Evolutionary conservation across 2,329 filamentous ascomycete species (phyloP), one percentile per base, ranked within the genome.

Genomic region (Aspergillus cejpii): DNA sequence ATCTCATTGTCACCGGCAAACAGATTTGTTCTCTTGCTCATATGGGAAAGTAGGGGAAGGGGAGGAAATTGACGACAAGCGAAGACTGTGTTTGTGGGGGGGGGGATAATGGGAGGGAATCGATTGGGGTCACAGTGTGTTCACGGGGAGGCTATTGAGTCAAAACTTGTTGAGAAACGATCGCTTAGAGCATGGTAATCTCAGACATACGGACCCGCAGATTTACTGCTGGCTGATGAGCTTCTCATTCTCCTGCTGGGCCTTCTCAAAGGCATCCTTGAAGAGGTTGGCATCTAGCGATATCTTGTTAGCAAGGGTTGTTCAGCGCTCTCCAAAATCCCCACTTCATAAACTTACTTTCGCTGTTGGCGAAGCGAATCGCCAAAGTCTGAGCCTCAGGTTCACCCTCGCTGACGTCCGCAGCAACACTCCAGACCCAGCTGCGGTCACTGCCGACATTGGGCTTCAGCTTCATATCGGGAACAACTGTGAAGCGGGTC

Each of bases 391-490:
- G 84, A 44, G 90, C 88, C 78, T 98, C 92, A 53, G 92, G 86
- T 76, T 96, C 91, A 51, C 92, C 92, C 78, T 98, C 92, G 65
- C 88, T 95, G 60, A 97, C 91, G 77, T 98, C 92, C 56, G 92
- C 92, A 47, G 90, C 85, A 49, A 90, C 91, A 65, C 95, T 97
- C 92, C 92, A 98, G 57, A 98, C 92, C 92, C 92, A 98, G 75
- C 86, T 94, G 70, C 92, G 86, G 77, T 98, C 92, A 63, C 87
- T 94, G 63, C 92, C 92, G 57, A 97, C 90, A 69, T 98, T 98
- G 72, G 92, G 89, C 51, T 87, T 91, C 54, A 98, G 84, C 78
- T 95, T 96, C 91, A 98, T 97, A 73, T 96, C 91, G 52, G 91
- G 91, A 50, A 94, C 88, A 64, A 98, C 90, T 94, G 56, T 28